Conservation (phyloP, 352 stramenopile genomes). For the Hyphochytrium catenoides region DNA sequence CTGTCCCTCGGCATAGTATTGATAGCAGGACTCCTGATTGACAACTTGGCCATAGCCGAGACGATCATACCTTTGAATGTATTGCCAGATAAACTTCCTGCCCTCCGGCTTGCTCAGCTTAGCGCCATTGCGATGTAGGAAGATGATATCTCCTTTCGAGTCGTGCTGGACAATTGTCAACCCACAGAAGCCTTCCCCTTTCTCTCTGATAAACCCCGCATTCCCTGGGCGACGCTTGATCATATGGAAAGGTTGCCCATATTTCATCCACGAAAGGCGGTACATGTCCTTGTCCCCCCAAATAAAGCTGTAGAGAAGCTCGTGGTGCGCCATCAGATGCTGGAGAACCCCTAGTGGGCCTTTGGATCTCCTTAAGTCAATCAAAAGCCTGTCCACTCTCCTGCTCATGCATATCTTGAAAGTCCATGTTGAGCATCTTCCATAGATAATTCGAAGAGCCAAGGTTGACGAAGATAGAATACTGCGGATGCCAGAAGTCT, state of each 20-base stretch:
- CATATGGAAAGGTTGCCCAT: constrained; percentile 43
- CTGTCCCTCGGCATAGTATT: too few species aligned
- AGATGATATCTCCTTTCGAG: constrained; percentile 44
- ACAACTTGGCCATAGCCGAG: too few species aligned
- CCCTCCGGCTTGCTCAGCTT: too few species aligned
- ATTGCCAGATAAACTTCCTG: too few species aligned
- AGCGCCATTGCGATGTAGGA: constrained; percentile 59
- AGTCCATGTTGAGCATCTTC: constrained; percentile 38
- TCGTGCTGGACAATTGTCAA: constrained; percentile 64
- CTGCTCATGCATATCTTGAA: constrained; percentile 54
- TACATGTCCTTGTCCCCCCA: constrained; percentile 67
- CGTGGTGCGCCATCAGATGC: too few species aligned
- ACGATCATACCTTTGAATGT: too few species aligned
- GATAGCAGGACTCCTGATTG: too few species aligned
- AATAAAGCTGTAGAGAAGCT: too few species aligned
- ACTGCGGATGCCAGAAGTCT: constrained; percentile 47
- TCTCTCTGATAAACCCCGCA: constrained; percentile 29
- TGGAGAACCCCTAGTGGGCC: too few species aligned
- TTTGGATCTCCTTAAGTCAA: constrained; percentile 43
- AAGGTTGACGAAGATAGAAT: constrained; percentile 52
- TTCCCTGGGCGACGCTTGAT: constrained; percentile 36
- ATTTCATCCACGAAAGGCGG: constrained; percentile 44
- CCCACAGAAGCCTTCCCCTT: constrained; percentile 25
- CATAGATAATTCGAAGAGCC: constrained; percentile 39
- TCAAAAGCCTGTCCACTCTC: constrained; percentile 57